Evolutionary conservation across 2,329 filamentous ascomycete species (phyloP).

Genomic region (Monosporascus sp.): DNA sequence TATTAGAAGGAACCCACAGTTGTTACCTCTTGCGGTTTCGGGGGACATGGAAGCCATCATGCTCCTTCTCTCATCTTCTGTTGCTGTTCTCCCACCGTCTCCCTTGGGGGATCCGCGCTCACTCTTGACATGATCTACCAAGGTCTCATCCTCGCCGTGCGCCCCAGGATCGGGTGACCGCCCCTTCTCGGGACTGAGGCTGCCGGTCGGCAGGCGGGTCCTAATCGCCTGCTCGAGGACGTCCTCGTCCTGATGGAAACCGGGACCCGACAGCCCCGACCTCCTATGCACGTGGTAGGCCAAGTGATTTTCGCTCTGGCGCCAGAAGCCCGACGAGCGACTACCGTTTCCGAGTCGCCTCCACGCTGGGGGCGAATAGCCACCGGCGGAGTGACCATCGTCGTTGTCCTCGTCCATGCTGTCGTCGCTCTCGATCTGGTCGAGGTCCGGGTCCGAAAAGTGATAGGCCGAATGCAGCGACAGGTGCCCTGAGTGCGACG

Average conservation of each 20-base stretch:
- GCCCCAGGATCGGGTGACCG: conserved; percentile 42
- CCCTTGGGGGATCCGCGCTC: conserved; percentile 21
- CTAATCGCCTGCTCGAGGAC: conserved; percentile 48
- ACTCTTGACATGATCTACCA: conserved; percentile 31
- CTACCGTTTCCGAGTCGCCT: conserved; percentile 55
- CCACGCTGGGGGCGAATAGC: conserved; percentile 58
- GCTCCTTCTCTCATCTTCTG: conserved; percentile 16
- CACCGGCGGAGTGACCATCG: conserved; percentile 42
- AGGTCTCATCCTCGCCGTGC: conserved; percentile 28
- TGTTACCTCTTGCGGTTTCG: conserved; percentile 41
- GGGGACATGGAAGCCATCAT: conserved; percentile 25
- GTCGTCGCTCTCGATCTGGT: conserved; percentile 35
- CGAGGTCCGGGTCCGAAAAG: conserved; percentile 31
- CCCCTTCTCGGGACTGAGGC: conserved; percentile 50
- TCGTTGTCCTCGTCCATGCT: conserved; percentile 33
- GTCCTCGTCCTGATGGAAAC: conserved; percentile 29
- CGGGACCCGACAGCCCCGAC: conserved; percentile 5
- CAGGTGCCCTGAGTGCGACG: conserved; percentile 34
- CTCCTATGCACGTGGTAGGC: conserved; percentile 36
- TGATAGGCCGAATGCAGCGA: conserved; percentile 38
- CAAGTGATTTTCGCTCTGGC: conserved; percentile 49
- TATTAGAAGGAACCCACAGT: conserved; percentile 38
- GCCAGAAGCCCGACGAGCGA: conserved; percentile 57
- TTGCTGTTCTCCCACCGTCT: conserved; percentile 11
- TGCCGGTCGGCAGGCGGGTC: conserved; percentile 51